phyloP scores from a whole-genome alignment of 331 rosid genomes.

The Ulmus americana region DNA sequence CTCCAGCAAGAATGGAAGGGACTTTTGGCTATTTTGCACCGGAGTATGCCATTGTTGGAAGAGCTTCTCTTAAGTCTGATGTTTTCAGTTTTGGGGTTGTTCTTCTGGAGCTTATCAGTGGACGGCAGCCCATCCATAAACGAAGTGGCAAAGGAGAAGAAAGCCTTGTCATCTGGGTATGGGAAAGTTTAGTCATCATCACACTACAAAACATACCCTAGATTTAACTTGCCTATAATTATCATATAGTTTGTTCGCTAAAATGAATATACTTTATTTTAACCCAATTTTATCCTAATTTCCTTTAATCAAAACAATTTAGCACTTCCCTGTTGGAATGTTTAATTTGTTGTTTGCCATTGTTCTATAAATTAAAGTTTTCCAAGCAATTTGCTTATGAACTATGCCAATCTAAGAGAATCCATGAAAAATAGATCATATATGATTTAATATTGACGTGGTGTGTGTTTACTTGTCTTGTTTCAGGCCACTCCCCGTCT shows the following conservation, averaged over 20 bases:
- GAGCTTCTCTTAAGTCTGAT: conserved; percentile 83
- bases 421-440: conserved; percentile 1
- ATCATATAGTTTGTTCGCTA: neutral
- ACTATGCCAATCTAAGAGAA: conserved; percentile 11
- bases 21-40: conserved; percentile 99
- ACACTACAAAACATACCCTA: neutral
- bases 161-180: conserved; percentile 97
- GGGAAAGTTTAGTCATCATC: neutral
- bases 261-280: neutral
- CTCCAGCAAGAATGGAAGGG: conserved; percentile 93
- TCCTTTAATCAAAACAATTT: neutral
- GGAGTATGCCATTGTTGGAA: conserved; percentile 86
- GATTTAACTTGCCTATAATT: neutral
- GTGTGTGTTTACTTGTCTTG: conserved; percentile 16
- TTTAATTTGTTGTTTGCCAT: neutral
- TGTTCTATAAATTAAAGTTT: neutral
- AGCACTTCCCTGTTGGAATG: neutral
- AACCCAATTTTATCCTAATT: neutral
- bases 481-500: conserved; percentile 73
- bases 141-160: conserved; percentile 62
- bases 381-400: neutral
- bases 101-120: conserved; percentile 92
- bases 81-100: conserved; percentile 97
- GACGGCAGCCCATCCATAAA: conserved; percentile 75
- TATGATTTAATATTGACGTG: conserved; percentile 10